Evolutionary conservation across 306 rosid species (phyloP).

Genomic region (Sechiopsis laciniata): DNA sequence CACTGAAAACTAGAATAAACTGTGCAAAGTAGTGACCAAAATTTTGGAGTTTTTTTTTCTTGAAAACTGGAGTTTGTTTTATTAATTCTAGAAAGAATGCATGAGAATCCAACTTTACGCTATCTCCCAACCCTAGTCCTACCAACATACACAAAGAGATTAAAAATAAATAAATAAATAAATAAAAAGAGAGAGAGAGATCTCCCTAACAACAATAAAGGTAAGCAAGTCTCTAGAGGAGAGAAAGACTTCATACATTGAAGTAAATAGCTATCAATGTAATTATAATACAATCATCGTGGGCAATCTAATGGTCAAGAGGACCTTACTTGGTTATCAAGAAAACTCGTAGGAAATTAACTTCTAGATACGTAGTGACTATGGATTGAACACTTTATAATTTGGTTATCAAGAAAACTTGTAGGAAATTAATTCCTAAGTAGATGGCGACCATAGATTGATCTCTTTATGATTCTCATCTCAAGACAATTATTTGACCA

Average conservation of each 20-base stretch:
- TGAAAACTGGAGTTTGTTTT: not conserved
- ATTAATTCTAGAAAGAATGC: not conserved
- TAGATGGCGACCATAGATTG: too few species aligned
- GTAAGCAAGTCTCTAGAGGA: not conserved
- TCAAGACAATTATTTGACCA: too few species aligned
- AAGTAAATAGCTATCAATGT: not conserved
- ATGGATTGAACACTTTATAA: too few species aligned
- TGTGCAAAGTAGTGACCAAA: constrained; percentile 5
- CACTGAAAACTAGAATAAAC: not conserved
- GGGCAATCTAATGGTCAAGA: too few species aligned
- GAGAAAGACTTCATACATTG: not conserved
- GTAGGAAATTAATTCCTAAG: too few species aligned
- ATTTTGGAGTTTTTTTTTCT: too few species aligned
- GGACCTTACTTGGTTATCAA: too few species aligned
- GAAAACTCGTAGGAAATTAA: too few species aligned
- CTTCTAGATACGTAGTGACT: too few species aligned
- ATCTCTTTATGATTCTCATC: too few species aligned
- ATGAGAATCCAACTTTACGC: constrained; percentile 4
- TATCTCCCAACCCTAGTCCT: not conserved
- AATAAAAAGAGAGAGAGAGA: not conserved
- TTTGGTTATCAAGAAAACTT: too few species aligned
- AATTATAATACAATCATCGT: not conserved
- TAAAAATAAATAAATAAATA: too few species aligned
- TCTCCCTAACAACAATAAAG: not conserved
- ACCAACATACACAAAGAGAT: not conserved